These are phyloP conservation scores for Thalassiosira hispida DNA, from an alignment of 352 stramenopile genomes.

Conservation along the genomic window DNA sequence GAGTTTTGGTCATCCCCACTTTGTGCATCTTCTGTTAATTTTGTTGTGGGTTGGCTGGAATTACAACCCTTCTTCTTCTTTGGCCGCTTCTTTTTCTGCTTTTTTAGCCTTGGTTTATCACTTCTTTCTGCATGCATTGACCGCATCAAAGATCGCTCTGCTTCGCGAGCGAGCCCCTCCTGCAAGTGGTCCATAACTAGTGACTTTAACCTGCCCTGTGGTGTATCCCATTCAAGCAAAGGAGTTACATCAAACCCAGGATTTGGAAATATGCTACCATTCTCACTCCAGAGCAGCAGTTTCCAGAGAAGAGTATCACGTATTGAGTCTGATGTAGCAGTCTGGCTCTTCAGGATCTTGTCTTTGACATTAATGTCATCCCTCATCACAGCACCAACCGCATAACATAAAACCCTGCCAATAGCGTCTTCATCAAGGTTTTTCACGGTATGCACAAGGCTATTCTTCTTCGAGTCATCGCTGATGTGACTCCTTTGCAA, in stretches of 20 bases:
- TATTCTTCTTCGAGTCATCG: conserved; percentile 15
- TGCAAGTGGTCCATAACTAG: conserved; percentile 31
- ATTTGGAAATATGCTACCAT: conserved; percentile 8
- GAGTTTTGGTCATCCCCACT: conserved; percentile 21
- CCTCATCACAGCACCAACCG: conserved; percentile 30
- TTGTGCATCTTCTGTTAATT: conserved; percentile 10
- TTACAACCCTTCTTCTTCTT: conserved; percentile 40
- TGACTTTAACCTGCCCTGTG: conserved; percentile 31
- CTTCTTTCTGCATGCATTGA: conserved; percentile 30
- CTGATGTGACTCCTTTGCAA: conserved; percentile 11
- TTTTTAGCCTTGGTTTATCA: conserved; percentile 29
- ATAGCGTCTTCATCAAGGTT: conserved; percentile 32
- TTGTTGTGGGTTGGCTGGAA: conserved; percentile 21
- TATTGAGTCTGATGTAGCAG: conserved; percentile 7
- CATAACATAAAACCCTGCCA: conserved; percentile 25
- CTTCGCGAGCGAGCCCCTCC: conserved; percentile 38
- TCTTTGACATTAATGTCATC: conserved; percentile 16
- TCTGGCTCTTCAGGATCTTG: neutral
- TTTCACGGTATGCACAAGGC: conserved; percentile 23
- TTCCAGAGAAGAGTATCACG: conserved; percentile 23
- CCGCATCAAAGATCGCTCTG: conserved; percentile 41
- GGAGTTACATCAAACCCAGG: conserved; percentile 18
- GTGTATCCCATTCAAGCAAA: conserved; percentile 45
- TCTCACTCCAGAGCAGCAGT: conserved; percentile 18
- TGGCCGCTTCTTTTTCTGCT: conserved; percentile 51